These are phyloP conservation scores for Cadophora gregata DNA, from an alignment of 2,329 filamentous ascomycete genomes.

Conservation along the genomic window DNA sequence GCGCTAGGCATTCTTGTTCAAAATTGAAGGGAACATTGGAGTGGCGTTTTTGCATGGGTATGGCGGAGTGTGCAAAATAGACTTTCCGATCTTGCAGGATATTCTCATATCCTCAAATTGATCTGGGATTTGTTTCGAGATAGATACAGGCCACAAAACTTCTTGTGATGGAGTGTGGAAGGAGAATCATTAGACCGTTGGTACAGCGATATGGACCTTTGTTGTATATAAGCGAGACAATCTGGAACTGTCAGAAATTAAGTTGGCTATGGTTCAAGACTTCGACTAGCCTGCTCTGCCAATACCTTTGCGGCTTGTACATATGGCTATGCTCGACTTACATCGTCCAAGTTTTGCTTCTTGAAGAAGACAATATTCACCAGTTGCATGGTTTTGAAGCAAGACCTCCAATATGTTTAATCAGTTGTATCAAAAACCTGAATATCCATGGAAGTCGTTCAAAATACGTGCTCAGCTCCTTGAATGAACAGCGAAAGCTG, in stretches of 20 bases:
- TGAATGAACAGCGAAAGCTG: too few relatives aligned
- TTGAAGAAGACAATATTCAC: too few relatives aligned
- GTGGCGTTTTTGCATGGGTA: slow-evolving; percentile 3
- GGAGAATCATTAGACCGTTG: not conserved
- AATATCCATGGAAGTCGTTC: too few relatives aligned
- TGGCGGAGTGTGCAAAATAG: not conserved
- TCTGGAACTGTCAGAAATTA: not conserved
- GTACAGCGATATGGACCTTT: not conserved
- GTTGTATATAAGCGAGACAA: slow-evolving; percentile 1
- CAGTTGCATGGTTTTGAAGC: too few relatives aligned
- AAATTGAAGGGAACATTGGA: not conserved
- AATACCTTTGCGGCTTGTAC: too few relatives aligned
- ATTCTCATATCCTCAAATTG: not conserved
- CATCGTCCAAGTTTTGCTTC: too few relatives aligned
- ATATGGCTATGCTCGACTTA: too few relatives aligned
- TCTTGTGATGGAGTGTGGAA: not conserved
- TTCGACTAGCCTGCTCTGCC: too few relatives aligned
- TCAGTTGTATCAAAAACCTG: too few relatives aligned
- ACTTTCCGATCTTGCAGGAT: not conserved
- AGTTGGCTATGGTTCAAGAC: too few relatives aligned
- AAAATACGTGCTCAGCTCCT: too few relatives aligned
- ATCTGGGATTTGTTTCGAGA: not conserved
- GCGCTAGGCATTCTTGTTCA: not conserved
- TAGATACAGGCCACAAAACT: slow-evolving; percentile 10
- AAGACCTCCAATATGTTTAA: too few relatives aligned